Base-by-base conservation (phyloP, 352 stramenopile genomes). In the Phytopythium sindhum region DNA sequence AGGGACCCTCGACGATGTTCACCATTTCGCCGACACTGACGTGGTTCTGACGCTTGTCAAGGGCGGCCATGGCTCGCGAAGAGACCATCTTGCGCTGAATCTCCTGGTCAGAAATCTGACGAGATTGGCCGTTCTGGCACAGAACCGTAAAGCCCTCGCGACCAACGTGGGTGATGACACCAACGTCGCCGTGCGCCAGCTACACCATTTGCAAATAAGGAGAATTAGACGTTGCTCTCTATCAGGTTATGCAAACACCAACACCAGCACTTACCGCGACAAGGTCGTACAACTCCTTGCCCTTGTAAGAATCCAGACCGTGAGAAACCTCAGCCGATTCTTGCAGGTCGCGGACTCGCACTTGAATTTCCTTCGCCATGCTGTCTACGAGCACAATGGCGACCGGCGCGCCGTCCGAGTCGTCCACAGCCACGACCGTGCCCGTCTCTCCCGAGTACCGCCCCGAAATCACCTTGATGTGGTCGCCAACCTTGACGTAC, bases 21-120 rank as follows among this genome's bases (percentile, higher is more conserved):
- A 96, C 89, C 83, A 96, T 94, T 67, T 95, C 88, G 15, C 89
- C 89, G 53, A 96, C 85, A 52, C 83, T 93, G 45, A 97, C 85
- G 63, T 94, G 86, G 66, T 96, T 96, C 63, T 93, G 86, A 54
- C 96, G 94, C 69, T 93, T 95, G 75, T 96, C 89, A 41, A 96
- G 66, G 26, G 84, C 84, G 9, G 85, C 85, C 11, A 87, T 90
- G 23, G 87, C 85, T n/a, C 84, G 80, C 14, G 83, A 89, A 9
- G 89, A 95, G 17, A 90, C 73, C 65, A 96, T 81, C 61, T 97
- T 97, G 41, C 85, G 84, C 66, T 95, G 89, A 61, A 96, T 94
- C 51, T 96, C 88, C 63, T 96, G 88, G 60, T 96, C 86, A 1
- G 85, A 93, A 61, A 95, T 95, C 35, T 85, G 78, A 23, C 89